Base-by-base conservation (phyloP, 2,329 filamentous ascomycete genomes). In the Alternaria arborescens region DNA sequence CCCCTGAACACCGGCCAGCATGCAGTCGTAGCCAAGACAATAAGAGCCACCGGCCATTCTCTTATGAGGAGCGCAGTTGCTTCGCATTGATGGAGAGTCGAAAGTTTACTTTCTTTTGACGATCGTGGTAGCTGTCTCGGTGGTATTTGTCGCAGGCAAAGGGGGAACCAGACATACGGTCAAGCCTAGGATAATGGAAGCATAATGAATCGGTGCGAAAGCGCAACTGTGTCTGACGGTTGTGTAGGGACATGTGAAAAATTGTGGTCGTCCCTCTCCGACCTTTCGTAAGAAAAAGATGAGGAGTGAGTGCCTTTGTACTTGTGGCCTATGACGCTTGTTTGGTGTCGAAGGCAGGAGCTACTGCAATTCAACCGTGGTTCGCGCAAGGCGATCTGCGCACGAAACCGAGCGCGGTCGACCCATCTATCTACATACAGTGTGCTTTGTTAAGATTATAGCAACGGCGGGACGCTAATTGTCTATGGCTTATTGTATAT, bases 31-130 rank as follows among this genome's bases (percentile, higher is more conserved):
- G 18, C 16, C 43, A 52, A 38, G 44, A 28, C 26, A 18, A 38
- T 10, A 48, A 41, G 34, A 42, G 36, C 22, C 20, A 24, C 46
- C 30, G 10, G 46, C 14, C n/a, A 20, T 38, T 32, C 8, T 50
- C 36, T 32, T 26, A 12, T 20, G 16, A 34, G 20, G 30, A 40
- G 22, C 8, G 22, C 28, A 28, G 24, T 8, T 36, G 47, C 28
- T 42, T 34, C n/a, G 47, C 53, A 60, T 60, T 38, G 28, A 52
- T 30, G 20, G 42, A 42, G 48, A 41, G 26, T 48, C 36, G 26
- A 48, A 28, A 57, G 32, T 36, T 47, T 34, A 28, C 30, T 14
- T 18, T 3, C 10, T 26, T 24, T 51, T 36, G 58, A 24, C 41
- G 40, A 60, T 52, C 44, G 40, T 46, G 28, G 32, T 34, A 32